Evolutionary conservation across 257 asterid species (phyloP).

Genomic region (Nicotiana paniculata): DNA sequence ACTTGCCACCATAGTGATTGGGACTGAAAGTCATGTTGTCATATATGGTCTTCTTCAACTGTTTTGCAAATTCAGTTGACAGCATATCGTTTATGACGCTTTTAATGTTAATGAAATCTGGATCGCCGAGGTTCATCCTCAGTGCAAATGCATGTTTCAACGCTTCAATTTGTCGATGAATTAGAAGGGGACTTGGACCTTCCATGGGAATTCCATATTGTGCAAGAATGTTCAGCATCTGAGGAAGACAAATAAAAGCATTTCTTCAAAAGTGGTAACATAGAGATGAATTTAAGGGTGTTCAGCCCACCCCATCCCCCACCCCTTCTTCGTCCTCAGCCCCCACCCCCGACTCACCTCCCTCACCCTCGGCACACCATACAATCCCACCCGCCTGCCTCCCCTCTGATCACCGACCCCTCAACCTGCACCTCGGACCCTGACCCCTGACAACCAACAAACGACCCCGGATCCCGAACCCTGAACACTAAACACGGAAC

Average conservation of each 20-base stretch:
- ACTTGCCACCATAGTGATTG: slow-evolving; percentile 62
- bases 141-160: slow-evolving; percentile 57
- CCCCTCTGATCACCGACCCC: too few species aligned
- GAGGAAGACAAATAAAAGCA: neutral
- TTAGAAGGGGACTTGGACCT: slow-evolving; percentile 28
- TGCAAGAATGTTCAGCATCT: slow-evolving; percentile 61
- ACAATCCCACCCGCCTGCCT: too few species aligned
- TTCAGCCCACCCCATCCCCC: too few species aligned
- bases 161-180: slow-evolving; percentile 58
- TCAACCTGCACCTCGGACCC: too few species aligned
- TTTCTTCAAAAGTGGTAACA: neutral
- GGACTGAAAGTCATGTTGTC: slow-evolving; percentile 50
- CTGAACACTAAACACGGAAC: too few species aligned
- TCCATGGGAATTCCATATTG: slow-evolving; percentile 29
- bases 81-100: slow-evolving; percentile 38
- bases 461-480: too few species aligned
- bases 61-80: slow-evolving; percentile 40
- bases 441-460: too few species aligned
- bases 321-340: too few species aligned
- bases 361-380: too few species aligned
- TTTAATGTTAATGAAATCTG: slow-evolving; percentile 32
- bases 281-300: neutral
- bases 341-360: too few species aligned
- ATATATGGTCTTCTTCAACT: slow-evolving; percentile 31
- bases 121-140: slow-evolving; percentile 66